These are phyloP conservation scores for Sarocladiaceae sp. DNA, from an alignment of 2,329 filamentous ascomycete species.

Conservation along the genomic window DNA sequence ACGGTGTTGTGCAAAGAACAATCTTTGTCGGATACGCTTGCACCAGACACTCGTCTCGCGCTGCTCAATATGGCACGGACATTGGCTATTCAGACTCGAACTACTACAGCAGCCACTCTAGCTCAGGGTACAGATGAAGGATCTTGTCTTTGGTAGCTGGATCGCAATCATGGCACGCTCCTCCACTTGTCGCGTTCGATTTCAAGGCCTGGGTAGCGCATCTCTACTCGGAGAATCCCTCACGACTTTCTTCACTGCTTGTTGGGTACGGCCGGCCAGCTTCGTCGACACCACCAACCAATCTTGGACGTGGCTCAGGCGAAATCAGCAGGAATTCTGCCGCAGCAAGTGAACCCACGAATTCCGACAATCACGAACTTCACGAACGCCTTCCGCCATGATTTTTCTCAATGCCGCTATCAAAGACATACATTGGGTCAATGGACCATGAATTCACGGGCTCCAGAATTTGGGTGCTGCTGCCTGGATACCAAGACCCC, in stretches of 20 bases:
- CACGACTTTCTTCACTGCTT: conserved; percentile 45
- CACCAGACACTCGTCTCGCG: conserved; percentile 42
- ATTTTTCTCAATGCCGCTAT: not conserved
- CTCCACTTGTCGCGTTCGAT: conserved; percentile 37
- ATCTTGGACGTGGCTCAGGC: not conserved
- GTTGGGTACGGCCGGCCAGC: conserved; percentile 39
- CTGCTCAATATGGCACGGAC: conserved; percentile 33
- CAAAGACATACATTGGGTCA: not conserved
- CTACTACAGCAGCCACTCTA: conserved; percentile 47
- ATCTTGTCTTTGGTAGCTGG: conserved; percentile 48
- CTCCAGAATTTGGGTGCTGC: not conserved
- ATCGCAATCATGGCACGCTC: conserved; percentile 35
- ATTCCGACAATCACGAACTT: not conserved
- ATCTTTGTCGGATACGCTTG: conserved; percentile 84
- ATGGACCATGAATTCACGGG: conserved; percentile 1
- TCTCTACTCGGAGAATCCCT: conserved; percentile 44
- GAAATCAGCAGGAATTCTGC: not conserved
- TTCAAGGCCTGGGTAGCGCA: conserved; percentile 43
- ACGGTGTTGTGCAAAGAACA: conserved; percentile 67
- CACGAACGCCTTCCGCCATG: not conserved
- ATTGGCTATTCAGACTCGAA: conserved; percentile 50
- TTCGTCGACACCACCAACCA: conserved; percentile 27
- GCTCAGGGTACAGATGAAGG: conserved; percentile 47
- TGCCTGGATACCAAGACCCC: not conserved
- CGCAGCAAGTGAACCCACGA: not conserved